Evolutionary conservation across 169 alveolate genomes (phyloP), one percentile per base, ranked within the genome.

Genomic region (Cryptosporidium tyzzeri): DNA sequence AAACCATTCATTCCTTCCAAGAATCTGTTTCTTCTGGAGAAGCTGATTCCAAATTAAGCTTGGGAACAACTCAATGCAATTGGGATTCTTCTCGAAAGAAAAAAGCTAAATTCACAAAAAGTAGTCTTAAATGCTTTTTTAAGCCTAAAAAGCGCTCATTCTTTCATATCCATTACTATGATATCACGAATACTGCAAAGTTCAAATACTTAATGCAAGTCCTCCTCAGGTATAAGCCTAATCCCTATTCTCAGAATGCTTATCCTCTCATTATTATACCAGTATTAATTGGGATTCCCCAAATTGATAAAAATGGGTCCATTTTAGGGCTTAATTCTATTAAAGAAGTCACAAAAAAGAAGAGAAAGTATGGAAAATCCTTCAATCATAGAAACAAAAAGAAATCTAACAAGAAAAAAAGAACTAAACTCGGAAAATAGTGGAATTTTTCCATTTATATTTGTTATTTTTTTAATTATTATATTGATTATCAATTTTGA

Each of bases 211-310:
- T 80, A 41, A 62, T 80, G 16, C 71, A n/a, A 18, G 21, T 23
- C 18, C 37, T 59, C 7, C 12, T 45, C 0, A 59, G 31, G 44
- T 18, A 80, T 62, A 62, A 39, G 59, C 75, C 89, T 7, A 62
- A 41, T 41, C 69, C 55, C 50, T 26, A 48, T 23, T 18, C 62
- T 62, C 31, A 31, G 2, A 18, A 10, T 29, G 48, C 89, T 8
- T 23, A 31, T 10, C 89, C 89, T 12, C 70, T 80, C 18, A 44
- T 80, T 80, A 61, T 80, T 6, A 37, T 80, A 10, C 89, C 89
- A 3, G 68, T 9, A 26, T 48, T 80, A 12, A 44, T 80, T 14
- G 89, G 89, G 29, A 80, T 80, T 3, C 89, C 89, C 9, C 70
- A 80, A 65, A 80, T 80, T 23, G 67, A 65, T 39, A 23, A 31